Evolutionary conservation across 495 filamentous ascomycete species (phyloP).

Genomic region (Hypoxylon perforatum): DNA sequence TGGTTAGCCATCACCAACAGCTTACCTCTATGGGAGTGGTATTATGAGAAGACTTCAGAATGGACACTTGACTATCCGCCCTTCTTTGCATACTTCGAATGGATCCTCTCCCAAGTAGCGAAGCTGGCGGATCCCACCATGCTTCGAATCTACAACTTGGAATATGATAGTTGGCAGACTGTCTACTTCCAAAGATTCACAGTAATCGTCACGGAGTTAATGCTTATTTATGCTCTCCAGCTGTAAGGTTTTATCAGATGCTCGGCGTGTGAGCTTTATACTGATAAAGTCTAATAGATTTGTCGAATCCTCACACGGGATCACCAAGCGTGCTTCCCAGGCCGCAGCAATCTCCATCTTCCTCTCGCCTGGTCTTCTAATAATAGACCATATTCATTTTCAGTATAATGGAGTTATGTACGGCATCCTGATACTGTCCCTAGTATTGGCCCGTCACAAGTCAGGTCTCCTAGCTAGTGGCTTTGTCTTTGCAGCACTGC

Average conservation of each 20-base stretch:
- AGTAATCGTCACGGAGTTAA: slow-evolving; percentile 86
- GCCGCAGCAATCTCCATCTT: slow-evolving; percentile 89
- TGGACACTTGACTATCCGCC: slow-evolving; percentile 99
- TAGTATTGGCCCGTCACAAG: slow-evolving; percentile 81
- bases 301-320: slow-evolving; percentile 71
- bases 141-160: slow-evolving; percentile 81
- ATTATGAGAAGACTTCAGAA: slow-evolving; percentile 96
- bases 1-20: slow-evolving; percentile 96
- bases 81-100: slow-evolving; percentile 98
- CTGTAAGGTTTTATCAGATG: slow-evolving; percentile 59
- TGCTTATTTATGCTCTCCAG: slow-evolving; percentile 85
- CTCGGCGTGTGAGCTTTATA: background rate
- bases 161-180: slow-evolving; percentile 90
- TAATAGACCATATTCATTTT: slow-evolving; percentile 99
- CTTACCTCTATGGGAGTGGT: slow-evolving; percentile 89
- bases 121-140: slow-evolving; percentile 80
- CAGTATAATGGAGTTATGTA: slow-evolving; percentile 99
- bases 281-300: slow-evolving; percentile 61
- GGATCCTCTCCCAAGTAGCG: slow-evolving; percentile 85
- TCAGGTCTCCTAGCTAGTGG: slow-evolving; percentile 83
- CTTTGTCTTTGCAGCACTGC: slow-evolving; percentile 80
- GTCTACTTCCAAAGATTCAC: slow-evolving; percentile 91
- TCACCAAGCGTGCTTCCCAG: slow-evolving; percentile 81
- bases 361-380: slow-evolving; percentile 90
- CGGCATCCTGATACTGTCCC: slow-evolving; percentile 84